Base-by-base conservation (phyloP, 2,329 filamentous ascomycete genomes). In the Epichloe typhina region DNA sequence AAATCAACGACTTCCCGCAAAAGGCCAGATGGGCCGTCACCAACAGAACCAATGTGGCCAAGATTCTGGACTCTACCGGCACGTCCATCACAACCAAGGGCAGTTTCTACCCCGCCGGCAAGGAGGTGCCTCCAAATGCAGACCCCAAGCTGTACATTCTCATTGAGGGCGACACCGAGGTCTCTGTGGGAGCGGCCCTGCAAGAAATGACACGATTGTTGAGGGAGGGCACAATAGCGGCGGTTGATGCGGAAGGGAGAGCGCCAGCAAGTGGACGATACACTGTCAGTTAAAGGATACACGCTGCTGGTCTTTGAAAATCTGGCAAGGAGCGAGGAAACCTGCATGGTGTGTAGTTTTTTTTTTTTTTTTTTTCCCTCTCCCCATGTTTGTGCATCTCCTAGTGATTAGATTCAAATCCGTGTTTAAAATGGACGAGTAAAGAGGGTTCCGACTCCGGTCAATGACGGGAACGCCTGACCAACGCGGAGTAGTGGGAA, bases 1-100 rank as follows among this genome's bases (percentile, higher is more conserved):
- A 97, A 68, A 98, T 98, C 79, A 98, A 98, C 68, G 93, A 98
- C 69, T 97, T 97, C 69, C 93, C 93, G 36, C 93, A 98, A 66
- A 97, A 96, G 74, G 93, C 93, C 56, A 82, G 93, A 59, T 98
- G 93, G 93, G 91, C 89, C 11, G 93, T 98, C 70, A 98, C 93
- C 39, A 98, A 98, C 67, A 82, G 93, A 57, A 97, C 93, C 37
- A 98, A 98, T 62, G 93, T 98, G 52, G 90, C 91, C 59, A 98
- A 97, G 75, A 96, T 98, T 59, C 77, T 98, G 56, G 93, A 98
- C 63, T 80, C 87, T 9, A 96, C 91, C 0, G 91, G 89, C 40
- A 95, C 90, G 1, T 95, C 88, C 6, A 98, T 98, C 65, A 98
- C 93, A 0, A 96, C 89, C 43, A 98, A 98, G 72, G 93, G 93